Evolutionary conservation across 2,329 filamentous ascomycete genomes (phyloP).

Genomic region (Aspergillus melleus): DNA sequence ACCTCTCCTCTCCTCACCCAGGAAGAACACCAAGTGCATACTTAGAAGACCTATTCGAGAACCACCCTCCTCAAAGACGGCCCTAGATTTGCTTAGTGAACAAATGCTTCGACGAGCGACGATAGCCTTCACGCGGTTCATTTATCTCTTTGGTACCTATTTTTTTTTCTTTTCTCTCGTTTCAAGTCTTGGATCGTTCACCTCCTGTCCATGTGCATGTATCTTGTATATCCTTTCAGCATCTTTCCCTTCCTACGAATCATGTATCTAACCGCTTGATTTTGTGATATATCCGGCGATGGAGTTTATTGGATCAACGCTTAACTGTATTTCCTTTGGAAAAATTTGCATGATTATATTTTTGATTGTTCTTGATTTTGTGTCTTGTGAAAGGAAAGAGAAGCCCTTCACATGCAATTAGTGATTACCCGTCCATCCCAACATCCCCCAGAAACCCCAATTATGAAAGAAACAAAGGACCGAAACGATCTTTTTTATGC

Average conservation of each 20-base stretch:
- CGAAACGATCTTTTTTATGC: conserved; percentile 5
- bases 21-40: conserved; percentile 83
- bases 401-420: conserved; percentile 1
- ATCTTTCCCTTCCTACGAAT: not conserved
- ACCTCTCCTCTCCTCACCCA: conserved; percentile 63
- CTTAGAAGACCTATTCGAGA: conserved; percentile 84
- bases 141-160: not conserved
- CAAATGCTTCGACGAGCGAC: not conserved
- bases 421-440: not conserved
- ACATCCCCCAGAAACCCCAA: not conserved
- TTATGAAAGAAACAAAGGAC: conserved; percentile 2
- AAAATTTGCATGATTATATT: not conserved
- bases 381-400: not conserved
- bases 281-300: not conserved
- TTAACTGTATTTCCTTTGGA: not conserved
- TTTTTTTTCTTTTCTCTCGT: not conserved
- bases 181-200: not conserved
- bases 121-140: not conserved
- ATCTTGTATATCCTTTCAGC: not conserved
- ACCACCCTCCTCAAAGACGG: conserved; percentile 49
- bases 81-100: conserved; percentile 2
- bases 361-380: not conserved
- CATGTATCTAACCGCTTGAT: not conserved
- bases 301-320: not conserved
- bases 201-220: not conserved